These are phyloP conservation scores for Alternaria dauci DNA, from an alignment of 2,329 filamentous ascomycete species.

Conservation along the genomic window DNA sequence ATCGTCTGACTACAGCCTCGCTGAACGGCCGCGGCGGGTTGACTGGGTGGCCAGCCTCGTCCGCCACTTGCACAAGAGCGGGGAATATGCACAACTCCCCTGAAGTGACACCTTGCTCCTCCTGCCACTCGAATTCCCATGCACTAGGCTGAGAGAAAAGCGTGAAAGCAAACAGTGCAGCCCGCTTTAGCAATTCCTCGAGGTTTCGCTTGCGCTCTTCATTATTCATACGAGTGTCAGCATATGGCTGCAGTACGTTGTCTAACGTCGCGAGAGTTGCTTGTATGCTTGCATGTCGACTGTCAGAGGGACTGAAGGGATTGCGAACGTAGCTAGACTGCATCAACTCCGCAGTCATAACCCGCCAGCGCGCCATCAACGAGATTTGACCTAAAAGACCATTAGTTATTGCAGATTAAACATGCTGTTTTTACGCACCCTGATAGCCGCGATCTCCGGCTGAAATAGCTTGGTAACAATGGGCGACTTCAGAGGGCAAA, in stretches of 20 bases:
- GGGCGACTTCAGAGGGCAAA: conserved; percentile 38
- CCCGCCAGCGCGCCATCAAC: conserved; percentile 42
- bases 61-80: conserved; percentile 43
- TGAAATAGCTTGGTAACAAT: conserved; percentile 32
- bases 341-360: conserved; percentile 41
- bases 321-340: conserved; percentile 36
- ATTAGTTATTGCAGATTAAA: neutral
- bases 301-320: conserved; percentile 36
- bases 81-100: conserved; percentile 48
- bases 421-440: conserved; percentile 20
- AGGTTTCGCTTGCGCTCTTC: conserved; percentile 42
- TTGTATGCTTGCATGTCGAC: conserved; percentile 35
- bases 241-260: conserved; percentile 38
- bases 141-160: conserved; percentile 48
- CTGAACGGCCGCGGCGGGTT: conserved; percentile 40
- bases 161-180: conserved; percentile 45
- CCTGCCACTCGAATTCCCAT: conserved; percentile 48
- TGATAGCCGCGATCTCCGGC: conserved; percentile 9
- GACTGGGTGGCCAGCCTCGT: conserved; percentile 41
- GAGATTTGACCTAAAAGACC: conserved; percentile 21
- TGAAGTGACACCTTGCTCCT: conserved; percentile 28
- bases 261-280: conserved; percentile 33
- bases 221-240: conserved; percentile 38
- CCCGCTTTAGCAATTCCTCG: conserved; percentile 47
- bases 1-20: conserved; percentile 37